A percentile compares a stretch with the other conserved stretches of the same genome.
Conservation (phyloP, 108 stramenopile species). For the Nitzschia sp. region DNA sequence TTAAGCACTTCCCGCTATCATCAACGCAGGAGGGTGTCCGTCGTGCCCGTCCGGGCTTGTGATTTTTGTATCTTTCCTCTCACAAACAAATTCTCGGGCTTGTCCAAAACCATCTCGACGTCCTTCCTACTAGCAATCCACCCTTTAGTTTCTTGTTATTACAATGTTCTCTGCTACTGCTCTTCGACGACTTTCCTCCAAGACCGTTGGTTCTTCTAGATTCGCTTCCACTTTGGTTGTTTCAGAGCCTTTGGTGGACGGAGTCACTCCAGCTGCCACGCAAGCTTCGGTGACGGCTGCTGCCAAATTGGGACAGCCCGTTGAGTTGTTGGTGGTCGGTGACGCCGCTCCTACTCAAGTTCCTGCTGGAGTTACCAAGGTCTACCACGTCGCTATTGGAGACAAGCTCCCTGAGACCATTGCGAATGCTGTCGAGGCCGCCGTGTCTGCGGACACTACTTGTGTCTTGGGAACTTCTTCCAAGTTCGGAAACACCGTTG, state of each 20-base stretch:
- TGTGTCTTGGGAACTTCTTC: slow-evolving; percentile 76
- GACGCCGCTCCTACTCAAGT: slow-evolving; percentile 43
- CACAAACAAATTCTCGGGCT: too few species aligned
- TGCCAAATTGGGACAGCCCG: slow-evolving; percentile 40
- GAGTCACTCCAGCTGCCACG: slow-evolving; percentile 57
- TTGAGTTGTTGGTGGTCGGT: slow-evolving; percentile 64
- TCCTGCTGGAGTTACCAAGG: slow-evolving; percentile 61
- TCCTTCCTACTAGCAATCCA: too few species aligned
- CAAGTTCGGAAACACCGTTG: slow-evolving; percentile 91
- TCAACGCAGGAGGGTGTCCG: too few species aligned
- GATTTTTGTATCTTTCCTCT: too few species aligned
- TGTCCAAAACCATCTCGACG: too few species aligned
- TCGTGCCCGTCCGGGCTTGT: too few species aligned
- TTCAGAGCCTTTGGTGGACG: slow-evolving; percentile 58
- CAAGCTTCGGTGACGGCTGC: slow-evolving; percentile 75
- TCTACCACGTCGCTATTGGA: slow-evolving; percentile 44
- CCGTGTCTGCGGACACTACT: slow-evolving; percentile 46
- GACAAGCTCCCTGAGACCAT: slow-evolving; percentile 64
- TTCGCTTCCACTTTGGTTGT: slow-evolving; percentile 71
- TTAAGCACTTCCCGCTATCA: too few species aligned
- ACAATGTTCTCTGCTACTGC: slow-evolving; percentile 4
- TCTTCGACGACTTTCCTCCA: slow-evolving; percentile 11
- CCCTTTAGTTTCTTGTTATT: too few species aligned
- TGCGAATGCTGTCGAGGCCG: slow-evolving; percentile 56
- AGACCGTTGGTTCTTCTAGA: slow-evolving; percentile 13